phyloP scores from a whole-genome alignment of 306 rosid species.

The Lithocarpus polystachyus region DNA sequence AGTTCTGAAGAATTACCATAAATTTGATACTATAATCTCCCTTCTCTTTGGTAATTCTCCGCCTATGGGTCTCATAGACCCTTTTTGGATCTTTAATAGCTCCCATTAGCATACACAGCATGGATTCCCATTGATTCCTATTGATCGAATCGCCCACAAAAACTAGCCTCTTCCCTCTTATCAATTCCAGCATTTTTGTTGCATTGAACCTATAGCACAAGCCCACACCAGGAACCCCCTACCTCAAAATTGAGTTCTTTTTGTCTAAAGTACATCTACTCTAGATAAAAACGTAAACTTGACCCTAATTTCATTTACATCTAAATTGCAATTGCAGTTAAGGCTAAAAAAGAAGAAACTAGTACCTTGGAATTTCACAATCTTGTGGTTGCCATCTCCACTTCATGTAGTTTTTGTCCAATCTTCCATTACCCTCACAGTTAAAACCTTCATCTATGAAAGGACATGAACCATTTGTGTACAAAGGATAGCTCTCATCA shows the following conservation, averaged over 20 bases:
- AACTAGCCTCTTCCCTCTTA: constrained; percentile 89
- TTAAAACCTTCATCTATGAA: constrained; percentile 91
- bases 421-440: constrained; percentile 84
- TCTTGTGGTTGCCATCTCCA: constrained; percentile 84
- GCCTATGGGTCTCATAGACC: constrained; percentile 72
- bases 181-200: constrained; percentile 77
- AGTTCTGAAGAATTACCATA: constrained; percentile 57
- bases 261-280: not conserved
- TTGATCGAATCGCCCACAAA: constrained; percentile 96
- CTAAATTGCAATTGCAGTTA: constrained; percentile 10
- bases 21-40: constrained; percentile 85
- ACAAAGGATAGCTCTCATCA: constrained; percentile 71
- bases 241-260: constrained; percentile 12
- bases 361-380: constrained; percentile 69
- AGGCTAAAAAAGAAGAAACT: constrained; percentile 1
- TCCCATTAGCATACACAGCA: constrained; percentile 76
- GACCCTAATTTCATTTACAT: not conserved
- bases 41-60: constrained; percentile 76
- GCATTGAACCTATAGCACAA: constrained; percentile 67
- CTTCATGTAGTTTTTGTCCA: constrained; percentile 60
- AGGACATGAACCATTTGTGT: constrained; percentile 63
- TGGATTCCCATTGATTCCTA: constrained; percentile 96
- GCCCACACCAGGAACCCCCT: constrained; percentile 13
- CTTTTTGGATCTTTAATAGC: constrained; percentile 70
- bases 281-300: not conserved